Percentiles rank a stretch among this genome's conserved stretches.
Evolutionary conservation across 768 basidiomycete genomes (phyloP).

Genomic region (Suillus cothurnatus): DNA sequence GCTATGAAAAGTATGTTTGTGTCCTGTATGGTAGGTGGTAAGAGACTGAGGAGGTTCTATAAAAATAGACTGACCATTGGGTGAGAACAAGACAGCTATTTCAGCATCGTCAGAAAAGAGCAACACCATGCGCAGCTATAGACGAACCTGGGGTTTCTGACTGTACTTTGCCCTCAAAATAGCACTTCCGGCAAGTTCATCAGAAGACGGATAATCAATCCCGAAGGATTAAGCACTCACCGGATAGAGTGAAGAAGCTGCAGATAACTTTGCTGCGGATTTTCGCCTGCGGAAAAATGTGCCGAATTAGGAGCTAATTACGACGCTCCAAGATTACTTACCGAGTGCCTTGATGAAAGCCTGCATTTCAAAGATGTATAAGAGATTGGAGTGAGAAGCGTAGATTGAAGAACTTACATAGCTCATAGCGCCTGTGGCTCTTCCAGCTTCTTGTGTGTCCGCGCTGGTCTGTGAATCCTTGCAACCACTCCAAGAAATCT

Average conservation of each 20-base stretch:
- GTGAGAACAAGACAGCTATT: constrained; percentile 45
- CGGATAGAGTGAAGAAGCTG: constrained; percentile 49
- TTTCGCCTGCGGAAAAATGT: constrained; percentile 35
- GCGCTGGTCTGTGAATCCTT: constrained; percentile 85
- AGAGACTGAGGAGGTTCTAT: not conserved
- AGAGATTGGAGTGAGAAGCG: not conserved
- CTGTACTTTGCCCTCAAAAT: constrained; percentile 50
- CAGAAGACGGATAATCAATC: not conserved
- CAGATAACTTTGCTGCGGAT: constrained; percentile 53
- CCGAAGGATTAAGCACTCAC: constrained; percentile 26
- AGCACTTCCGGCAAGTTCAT: constrained; percentile 24
- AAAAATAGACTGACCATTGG: constrained; percentile 38
- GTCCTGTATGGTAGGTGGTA: constrained; percentile 20
- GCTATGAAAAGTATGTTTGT: constrained; percentile 33
- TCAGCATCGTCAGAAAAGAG: constrained; percentile 11
- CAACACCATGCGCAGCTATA: not conserved
- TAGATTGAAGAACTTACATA: constrained; percentile 46
- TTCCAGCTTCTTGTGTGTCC: constrained; percentile 66
- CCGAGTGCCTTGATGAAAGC: constrained; percentile 62
- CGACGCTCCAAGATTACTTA: constrained; percentile 27
- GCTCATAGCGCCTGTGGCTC: constrained; percentile 80
- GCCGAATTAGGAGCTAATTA: not conserved
- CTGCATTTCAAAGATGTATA: constrained; percentile 21
- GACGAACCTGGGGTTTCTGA: constrained; percentile 55
- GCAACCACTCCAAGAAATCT: constrained; percentile 89